Conservation (phyloP, 2,329 filamentous ascomycete genomes). For the Cladosporium colombiae region DNA sequence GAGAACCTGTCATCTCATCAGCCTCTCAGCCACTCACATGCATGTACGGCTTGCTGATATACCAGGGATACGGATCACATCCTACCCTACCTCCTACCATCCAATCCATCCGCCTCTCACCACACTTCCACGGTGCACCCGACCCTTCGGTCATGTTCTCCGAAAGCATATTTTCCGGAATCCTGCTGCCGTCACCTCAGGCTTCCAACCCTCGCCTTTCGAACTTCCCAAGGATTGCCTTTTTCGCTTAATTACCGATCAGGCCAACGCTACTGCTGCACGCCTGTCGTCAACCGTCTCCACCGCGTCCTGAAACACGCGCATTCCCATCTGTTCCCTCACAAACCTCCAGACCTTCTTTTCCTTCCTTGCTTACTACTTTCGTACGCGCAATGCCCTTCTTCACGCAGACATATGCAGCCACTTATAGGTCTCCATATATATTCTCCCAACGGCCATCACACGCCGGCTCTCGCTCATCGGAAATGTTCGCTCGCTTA, state of each 20-base stretch:
- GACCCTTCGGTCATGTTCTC: neutral
- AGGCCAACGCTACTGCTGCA: conserved; percentile 2
- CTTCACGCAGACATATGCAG: neutral
- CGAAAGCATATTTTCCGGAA: conserved; percentile 2
- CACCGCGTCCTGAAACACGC: conserved; percentile 10
- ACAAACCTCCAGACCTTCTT: neutral
- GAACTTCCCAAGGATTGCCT: neutral
- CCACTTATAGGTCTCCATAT: neutral
- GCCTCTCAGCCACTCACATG: neutral
- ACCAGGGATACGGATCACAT: neutral
- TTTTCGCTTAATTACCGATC: conserved; percentile 11
- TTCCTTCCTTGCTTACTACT: neutral
- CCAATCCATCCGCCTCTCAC: neutral
- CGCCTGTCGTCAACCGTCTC: conserved; percentile 2
- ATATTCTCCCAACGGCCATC: neutral
- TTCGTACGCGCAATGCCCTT: neutral
- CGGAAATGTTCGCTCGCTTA: neutral
- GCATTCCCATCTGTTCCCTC: neutral
- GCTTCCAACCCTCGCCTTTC: neutral
- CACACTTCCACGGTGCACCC: neutral
- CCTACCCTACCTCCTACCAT: neutral
- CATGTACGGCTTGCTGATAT: neutral
- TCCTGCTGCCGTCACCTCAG: neutral
- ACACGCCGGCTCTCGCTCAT: neutral
- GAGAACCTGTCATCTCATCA: neutral